Evolutionary conservation across 306 rosid species (phyloP).

Genomic region (Senna tora): DNA sequence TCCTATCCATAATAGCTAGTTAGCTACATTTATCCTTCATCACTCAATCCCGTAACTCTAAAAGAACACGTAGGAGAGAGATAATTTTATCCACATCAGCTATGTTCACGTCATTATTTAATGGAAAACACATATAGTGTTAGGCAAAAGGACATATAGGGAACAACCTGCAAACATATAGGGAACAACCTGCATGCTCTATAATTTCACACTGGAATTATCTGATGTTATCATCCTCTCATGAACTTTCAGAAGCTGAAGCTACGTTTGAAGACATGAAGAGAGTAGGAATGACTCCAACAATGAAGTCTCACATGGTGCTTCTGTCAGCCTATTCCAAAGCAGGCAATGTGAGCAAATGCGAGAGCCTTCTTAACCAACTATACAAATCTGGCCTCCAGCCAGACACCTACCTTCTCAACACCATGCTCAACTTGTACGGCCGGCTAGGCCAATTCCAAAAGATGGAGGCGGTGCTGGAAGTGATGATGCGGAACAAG

Average conservation of each 20-base stretch:
- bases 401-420: conserved; percentile 79
- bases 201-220: neutral
- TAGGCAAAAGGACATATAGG: too few species aligned
- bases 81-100: too few species aligned
- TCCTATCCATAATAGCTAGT: too few species aligned
- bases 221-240: neutral
- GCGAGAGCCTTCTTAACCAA: conserved; percentile 78
- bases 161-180: too few species aligned
- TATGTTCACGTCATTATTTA: too few species aligned
- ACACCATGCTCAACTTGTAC: conserved; percentile 82
- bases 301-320: conserved; percentile 95
- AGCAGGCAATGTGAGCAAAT: conserved; percentile 66
- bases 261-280: conserved; percentile 79
- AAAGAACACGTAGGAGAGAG: too few species aligned
- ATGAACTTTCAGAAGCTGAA: conserved; percentile 65
- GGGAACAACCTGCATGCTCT: too few species aligned
- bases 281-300: conserved; percentile 80
- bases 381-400: conserved; percentile 71
- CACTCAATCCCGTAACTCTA: too few species aligned
- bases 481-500: conserved; percentile 74
- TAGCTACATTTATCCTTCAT: too few species aligned
- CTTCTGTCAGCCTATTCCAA: conserved; percentile 82
- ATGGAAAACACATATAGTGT: too few species aligned
- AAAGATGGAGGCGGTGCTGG: conserved; percentile 77
- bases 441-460: conserved; percentile 78